Evolutionary conservation across 2,329 filamentous ascomycete species (phyloP).

Genomic region (Colletotrichum kahawae): DNA sequence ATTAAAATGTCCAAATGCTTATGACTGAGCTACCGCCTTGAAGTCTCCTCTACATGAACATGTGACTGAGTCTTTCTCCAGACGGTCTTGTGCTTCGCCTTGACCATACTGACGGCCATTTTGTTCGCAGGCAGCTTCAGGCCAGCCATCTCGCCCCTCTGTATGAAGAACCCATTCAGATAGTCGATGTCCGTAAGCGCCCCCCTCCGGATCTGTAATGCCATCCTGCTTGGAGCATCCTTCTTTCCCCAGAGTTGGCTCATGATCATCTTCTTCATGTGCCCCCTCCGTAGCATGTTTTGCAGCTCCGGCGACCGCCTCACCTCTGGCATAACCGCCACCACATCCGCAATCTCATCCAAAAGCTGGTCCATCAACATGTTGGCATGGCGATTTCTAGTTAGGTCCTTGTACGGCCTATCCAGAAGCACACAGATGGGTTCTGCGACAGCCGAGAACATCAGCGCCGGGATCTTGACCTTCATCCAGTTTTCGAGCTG

Average conservation of each 20-base stretch:
- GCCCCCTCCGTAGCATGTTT: slow-evolving; percentile 60
- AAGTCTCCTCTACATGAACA: slow-evolving; percentile 40
- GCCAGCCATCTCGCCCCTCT: slow-evolving; percentile 73
- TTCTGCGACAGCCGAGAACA: slow-evolving; percentile 78
- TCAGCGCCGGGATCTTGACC: slow-evolving; percentile 79
- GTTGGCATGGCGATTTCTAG: slow-evolving; percentile 69
- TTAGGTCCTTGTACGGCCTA: slow-evolving; percentile 73
- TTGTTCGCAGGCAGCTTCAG: slow-evolving; percentile 76
- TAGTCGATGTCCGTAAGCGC: slow-evolving; percentile 78
- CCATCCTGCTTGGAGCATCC: slow-evolving; percentile 65
- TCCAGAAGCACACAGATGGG: slow-evolving; percentile 82
- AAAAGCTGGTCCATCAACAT: slow-evolving; percentile 74
- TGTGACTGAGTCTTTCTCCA: slow-evolving; percentile 35
- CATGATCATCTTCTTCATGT: slow-evolving; percentile 66
- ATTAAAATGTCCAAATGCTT: not conserved
- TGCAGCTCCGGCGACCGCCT: slow-evolving; percentile 62
- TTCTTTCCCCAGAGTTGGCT: slow-evolving; percentile 62
- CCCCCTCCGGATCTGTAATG: slow-evolving; percentile 67
- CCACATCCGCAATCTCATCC: slow-evolving; percentile 74
- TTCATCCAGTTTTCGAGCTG: slow-evolving; percentile 67
- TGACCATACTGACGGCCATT: slow-evolving; percentile 74
- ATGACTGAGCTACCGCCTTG: slow-evolving; percentile 19
- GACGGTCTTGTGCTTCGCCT: slow-evolving; percentile 61
- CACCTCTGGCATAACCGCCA: slow-evolving; percentile 77
- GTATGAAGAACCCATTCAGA: slow-evolving; percentile 87